Conservation (phyloP, 2,329 filamentous ascomycete species). For the Phoma herbarum region DNA sequence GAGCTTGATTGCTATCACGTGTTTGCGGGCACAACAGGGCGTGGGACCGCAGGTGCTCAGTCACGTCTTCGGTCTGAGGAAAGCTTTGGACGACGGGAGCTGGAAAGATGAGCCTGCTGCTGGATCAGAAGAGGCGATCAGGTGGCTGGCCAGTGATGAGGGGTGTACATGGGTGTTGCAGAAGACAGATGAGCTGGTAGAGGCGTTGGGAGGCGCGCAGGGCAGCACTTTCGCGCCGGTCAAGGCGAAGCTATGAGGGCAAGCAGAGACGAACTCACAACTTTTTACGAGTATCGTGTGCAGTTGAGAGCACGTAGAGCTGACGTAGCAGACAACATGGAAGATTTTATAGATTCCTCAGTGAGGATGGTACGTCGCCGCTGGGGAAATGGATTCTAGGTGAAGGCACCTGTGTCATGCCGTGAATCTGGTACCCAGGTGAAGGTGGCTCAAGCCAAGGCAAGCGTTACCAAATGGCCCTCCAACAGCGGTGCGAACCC, state of each 20-base stretch:
- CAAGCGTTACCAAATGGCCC: not conserved
- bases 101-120: slow-evolving; percentile 58
- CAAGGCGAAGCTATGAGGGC: slow-evolving; percentile 37
- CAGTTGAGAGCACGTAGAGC: not conserved
- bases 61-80: slow-evolving; percentile 81
- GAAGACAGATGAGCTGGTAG: slow-evolving; percentile 68
- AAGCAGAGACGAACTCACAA: not conserved
- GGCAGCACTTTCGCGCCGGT: slow-evolving; percentile 44
- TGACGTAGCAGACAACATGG: not conserved
- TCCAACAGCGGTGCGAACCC: not conserved
- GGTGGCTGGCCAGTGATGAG: slow-evolving; percentile 71
- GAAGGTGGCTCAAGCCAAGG: not conserved
- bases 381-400: too few species aligned
- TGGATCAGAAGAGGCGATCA: slow-evolving; percentile 62
- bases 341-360: not conserved
- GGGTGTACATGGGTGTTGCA: slow-evolving; percentile 70
- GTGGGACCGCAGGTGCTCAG: slow-evolving; percentile 83
- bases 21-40: slow-evolving; percentile 79
- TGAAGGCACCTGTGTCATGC: too few species aligned
- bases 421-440: too few species aligned
- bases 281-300: not conserved
- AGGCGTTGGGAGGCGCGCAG: slow-evolving; percentile 39
- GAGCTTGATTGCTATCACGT: slow-evolving; percentile 76
- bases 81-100: slow-evolving; percentile 74
- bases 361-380: too few species aligned